Evolutionary conservation across 23 red algal genomes (phyloP).

Genomic region (Gracilaria caudata): DNA sequence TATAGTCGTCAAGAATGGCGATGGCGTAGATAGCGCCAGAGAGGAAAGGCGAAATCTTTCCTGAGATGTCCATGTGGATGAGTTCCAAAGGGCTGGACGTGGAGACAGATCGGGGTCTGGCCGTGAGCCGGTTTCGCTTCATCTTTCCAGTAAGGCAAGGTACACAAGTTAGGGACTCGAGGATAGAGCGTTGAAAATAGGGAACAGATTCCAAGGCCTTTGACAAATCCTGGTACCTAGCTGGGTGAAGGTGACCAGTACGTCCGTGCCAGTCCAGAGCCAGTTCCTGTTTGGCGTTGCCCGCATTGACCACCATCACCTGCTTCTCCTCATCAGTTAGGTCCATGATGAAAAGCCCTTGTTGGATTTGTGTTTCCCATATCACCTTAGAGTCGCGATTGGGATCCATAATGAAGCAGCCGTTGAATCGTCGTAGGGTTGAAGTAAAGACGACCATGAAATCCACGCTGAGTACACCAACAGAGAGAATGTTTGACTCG

Average conservation of each 20-base stretch:
- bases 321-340: neutral
- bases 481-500: conserved; percentile 11
- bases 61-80: conserved; percentile 31
- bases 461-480: conserved; percentile 1
- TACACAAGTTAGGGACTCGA: neutral
- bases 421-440: neutral
- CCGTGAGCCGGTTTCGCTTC: neutral
- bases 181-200: neutral
- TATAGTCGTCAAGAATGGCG: conserved; percentile 36
- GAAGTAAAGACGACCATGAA: conserved; percentile 19
- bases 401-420: conserved; percentile 3
- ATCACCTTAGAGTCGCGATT: neutral
- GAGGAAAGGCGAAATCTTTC: conserved; percentile 19
- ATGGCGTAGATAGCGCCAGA: neutral
- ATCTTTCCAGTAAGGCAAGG: conserved; percentile 48
- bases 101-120: neutral
- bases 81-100: neutral
- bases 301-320: neutral
- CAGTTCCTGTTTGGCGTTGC: conserved; percentile 2
- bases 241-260: conserved; percentile 4
- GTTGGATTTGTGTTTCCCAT: conserved; percentile 10
- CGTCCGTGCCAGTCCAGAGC: conserved; percentile 14
- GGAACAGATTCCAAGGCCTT: conserved; percentile 13
- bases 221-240: neutral
- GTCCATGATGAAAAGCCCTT: conserved; percentile 17